Base-by-base conservation (phyloP, 2,329 filamentous ascomycete species). In the Sporothrix sp. region DNA sequence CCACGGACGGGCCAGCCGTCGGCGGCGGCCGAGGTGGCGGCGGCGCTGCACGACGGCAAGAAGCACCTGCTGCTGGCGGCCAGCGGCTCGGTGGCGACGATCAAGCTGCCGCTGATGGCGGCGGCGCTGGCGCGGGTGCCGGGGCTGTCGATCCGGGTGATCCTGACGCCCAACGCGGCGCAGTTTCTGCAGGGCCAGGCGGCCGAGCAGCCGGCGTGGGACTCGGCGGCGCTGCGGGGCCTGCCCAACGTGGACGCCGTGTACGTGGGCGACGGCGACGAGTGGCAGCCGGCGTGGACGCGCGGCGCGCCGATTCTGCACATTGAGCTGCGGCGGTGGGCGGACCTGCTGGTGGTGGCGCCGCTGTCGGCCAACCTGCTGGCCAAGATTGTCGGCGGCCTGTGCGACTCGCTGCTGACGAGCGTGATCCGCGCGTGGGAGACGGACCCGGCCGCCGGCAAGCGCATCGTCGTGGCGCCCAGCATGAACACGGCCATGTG, bases 401-500 rank as follows among this genome's bases (percentile, higher is more conserved):
- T 94, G 56, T 82, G 81, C 38, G 88, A 95, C 60, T 84, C 84
- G 52, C 70, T 97, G 7, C 65, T 96, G 5, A 84, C 81, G 13
- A 74, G 70, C 43, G 84, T 93, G 0, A 75, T 93, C 33, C 74
- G 91, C 18, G 91, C 91, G 0, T 98, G 91, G 93, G 91, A 97
- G 66, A 82, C 81, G 0, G 74, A 73, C n/a, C 79, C 81, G 0
- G 62, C 72, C 14, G 65, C 62, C 48, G 79, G 74, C 64, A 84
- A 83, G 65, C 77, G 73, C 56, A 87, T 95, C 32, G 60, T 93
- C 2, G 84, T 91, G 0, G 85, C 85, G 2, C 63, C 55, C 32
- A 56, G 85, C 27, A 95, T 95, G 87, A 95, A 96, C 64, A 88
- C 81, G 21, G 81, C 83, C 4, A 95, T 95, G 90, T 95, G 86